phyloP scores from a whole-genome alignment of 2,329 filamentous ascomycete genomes.

The Penicillium hesseltinei region DNA sequence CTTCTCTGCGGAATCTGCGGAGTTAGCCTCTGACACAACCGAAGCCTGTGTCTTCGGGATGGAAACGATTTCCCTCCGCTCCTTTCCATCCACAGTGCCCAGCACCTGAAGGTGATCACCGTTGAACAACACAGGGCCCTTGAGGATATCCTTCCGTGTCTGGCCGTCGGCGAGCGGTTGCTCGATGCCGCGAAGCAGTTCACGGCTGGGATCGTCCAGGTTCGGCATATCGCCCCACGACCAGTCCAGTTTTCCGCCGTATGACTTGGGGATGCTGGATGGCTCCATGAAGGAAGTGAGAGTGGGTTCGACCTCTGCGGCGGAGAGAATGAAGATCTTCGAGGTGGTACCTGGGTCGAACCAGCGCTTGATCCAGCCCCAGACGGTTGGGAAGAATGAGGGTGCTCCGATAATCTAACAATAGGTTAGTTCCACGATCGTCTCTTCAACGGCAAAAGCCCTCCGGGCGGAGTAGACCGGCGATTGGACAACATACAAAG shows the following conservation, averaged over 20 bases:
- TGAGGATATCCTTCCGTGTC: constrained; percentile 30
- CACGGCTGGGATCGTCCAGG: constrained; percentile 57
- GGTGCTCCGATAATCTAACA: constrained; percentile 79
- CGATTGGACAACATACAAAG: constrained; percentile 51
- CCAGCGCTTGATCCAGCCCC: constrained; percentile 95
- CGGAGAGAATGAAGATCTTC: constrained; percentile 88
- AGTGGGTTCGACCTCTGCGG: constrained; percentile 70
- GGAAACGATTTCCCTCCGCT: constrained; percentile 28
- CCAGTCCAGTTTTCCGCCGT: constrained; percentile 84
- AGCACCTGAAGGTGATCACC: constrained; percentile 34
- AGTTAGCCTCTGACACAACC: neutral
- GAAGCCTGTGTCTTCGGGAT: constrained; percentile 17
- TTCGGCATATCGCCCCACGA: constrained; percentile 72
- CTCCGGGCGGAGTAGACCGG: neutral
- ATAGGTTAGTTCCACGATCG: neutral
- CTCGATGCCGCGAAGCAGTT: constrained; percentile 33
- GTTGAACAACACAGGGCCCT: constrained; percentile 38
- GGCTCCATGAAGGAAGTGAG: constrained; percentile 78
- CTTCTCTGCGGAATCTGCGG: neutral
- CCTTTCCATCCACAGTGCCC: constrained; percentile 36
- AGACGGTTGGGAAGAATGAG: constrained; percentile 81
- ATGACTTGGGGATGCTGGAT: constrained; percentile 81
- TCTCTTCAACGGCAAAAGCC: neutral
- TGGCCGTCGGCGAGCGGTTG: constrained; percentile 26
- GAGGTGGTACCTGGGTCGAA: constrained; percentile 91